phyloP scores from a whole-genome alignment of 495 filamentous ascomycete species.

The Neurospora sp. region DNA sequence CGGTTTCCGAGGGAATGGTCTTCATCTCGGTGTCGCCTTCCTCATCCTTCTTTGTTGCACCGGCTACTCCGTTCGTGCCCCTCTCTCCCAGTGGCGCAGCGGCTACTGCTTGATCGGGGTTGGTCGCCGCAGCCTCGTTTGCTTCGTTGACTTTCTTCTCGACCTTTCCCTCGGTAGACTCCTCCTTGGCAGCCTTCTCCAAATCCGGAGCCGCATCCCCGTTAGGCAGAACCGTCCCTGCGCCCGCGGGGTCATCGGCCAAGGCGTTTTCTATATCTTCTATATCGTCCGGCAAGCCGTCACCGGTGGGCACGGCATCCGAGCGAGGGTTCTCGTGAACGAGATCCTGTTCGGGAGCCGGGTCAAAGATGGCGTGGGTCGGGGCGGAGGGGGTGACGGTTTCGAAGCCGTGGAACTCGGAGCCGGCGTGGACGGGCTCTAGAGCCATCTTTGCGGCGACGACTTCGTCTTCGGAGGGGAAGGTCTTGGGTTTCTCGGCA shows the following conservation, averaged over 20 bases:
- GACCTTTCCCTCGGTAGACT: not conserved
- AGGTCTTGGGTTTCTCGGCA: not conserved
- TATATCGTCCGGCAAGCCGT: not conserved
- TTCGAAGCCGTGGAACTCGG: not conserved
- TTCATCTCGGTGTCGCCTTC: conserved; percentile 13
- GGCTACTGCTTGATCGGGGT: not conserved
- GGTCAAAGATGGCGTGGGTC: not conserved
- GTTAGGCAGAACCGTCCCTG: not conserved
- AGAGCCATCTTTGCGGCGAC: not conserved
- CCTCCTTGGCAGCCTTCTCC: conserved; percentile 2
- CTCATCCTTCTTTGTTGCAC: conserved; percentile 1
- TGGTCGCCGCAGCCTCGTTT: not conserved
- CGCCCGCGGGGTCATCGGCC: not conserved
- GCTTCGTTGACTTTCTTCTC: conserved; percentile 3
- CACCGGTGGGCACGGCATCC: not conserved
- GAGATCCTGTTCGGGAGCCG: not conserved
- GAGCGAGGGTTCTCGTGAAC: not conserved
- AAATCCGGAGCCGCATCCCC: not conserved
- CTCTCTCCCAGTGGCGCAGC: conserved; percentile 3
- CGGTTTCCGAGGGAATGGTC: conserved; percentile 1
- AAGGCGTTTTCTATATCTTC: not conserved
- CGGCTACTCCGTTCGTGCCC: not conserved
- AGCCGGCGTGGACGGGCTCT: not conserved
- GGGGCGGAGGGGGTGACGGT: not conserved
- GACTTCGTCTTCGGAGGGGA: not conserved